Conservation (phyloP, 2,329 filamentous ascomycete genomes). For the Xylaria polymorpha region DNA sequence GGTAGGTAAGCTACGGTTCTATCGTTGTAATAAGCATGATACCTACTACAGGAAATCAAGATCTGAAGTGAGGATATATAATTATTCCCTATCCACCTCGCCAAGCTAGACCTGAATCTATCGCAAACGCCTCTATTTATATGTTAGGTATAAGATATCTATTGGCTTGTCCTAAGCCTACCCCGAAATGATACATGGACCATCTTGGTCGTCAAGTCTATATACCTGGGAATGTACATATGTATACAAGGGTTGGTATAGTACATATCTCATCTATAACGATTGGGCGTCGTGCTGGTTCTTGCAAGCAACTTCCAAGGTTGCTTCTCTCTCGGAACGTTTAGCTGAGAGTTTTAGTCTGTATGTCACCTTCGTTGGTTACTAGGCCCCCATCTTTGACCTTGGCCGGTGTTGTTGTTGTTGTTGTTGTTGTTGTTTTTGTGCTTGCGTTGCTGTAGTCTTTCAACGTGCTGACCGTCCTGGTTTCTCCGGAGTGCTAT, state of each 20-base stretch:
- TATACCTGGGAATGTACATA: not conserved
- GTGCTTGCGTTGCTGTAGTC: too few relatives aligned
- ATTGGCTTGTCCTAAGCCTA: not conserved
- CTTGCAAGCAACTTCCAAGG: not conserved
- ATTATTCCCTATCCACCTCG: not conserved
- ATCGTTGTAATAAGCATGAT: not conserved
- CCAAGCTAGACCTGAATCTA: not conserved
- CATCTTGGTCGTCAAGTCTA: not conserved
- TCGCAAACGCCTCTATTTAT: not conserved
- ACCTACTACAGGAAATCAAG: not conserved
- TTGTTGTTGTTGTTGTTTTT: not conserved
- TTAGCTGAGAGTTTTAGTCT: not conserved
- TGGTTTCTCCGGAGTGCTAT: slow-evolving; percentile 30
- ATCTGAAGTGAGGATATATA: not conserved
- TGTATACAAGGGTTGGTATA: not conserved
- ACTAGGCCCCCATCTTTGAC: not conserved
- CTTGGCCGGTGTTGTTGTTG: not conserved
- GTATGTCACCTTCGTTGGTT: not conserved
- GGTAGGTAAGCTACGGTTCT: not conserved
- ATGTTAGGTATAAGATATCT: not conserved
- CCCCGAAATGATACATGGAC: not conserved
- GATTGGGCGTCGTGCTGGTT: not conserved
- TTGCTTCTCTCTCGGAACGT: not conserved
- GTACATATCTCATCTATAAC: not conserved
- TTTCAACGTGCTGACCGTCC: slow-evolving; percentile 3